Base-by-base conservation (phyloP, 371 early-diverging fungal genomes). In the Mucor plumbeus region DNA sequence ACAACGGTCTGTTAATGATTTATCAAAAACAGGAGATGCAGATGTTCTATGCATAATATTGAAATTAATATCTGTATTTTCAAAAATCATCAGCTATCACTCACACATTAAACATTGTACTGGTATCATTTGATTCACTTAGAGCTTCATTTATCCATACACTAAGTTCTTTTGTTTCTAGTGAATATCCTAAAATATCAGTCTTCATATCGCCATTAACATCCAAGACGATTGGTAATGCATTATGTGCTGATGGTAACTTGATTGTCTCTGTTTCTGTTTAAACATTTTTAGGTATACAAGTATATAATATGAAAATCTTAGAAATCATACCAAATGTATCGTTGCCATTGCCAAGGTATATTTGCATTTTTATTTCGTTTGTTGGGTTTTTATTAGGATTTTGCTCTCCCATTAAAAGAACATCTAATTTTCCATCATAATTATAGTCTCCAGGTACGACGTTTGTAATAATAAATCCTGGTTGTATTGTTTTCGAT, bases 361-460 rank as follows among this genome's bases (percentile, higher is more conserved):
- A 92, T 8, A 93, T 67, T 38, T 85, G 81, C 88, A 95, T 86
- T 43, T 75, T 65, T 2, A 93, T 73, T 47, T 91, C 91, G 5
- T 70, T 73, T 15, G 77, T 65, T 31, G 69, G 48, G 35, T 80
- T 66, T 19, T 72, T 70, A 3, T 69, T 63, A 5, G 56, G 75
- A 53, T 70, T 76, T 11, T 76, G 72, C 69, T 85, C 84, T 1
- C 85, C 86, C 89, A 94, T 88, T 5, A 96, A 68, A 19, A 97
- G 76, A 3, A 97, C 68, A 73, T 97, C 97, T 53, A 96, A 73
- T 17, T 85, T 76, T 14, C 96, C 97, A 72, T 96, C 96, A 71
- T 89, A 90, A 68, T 95, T 89, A 57, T 84, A 95, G 70, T 97
- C 96, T 50, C 92, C 92, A 7, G 94, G 90, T 9, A 95, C 83